Base-by-base conservation (phyloP, 75 land plant species). In the Cupressus sempervirens region DNA sequence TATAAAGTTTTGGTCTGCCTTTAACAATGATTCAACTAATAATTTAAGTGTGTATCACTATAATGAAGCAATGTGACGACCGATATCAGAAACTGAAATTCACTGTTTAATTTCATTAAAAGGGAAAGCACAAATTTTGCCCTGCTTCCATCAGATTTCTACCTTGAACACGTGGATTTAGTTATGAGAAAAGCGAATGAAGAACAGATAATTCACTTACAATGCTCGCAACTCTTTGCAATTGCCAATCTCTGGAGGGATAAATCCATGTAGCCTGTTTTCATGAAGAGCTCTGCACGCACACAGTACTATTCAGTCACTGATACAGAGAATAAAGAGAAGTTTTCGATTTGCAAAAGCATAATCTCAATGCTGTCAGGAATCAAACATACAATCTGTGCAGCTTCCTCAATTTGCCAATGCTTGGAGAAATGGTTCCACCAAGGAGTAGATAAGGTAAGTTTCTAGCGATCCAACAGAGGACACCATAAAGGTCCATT, bases 171-270 rank as follows among this genome's bases (percentile, higher is more conserved):
- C 29, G 20, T 50, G 12, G 53, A 73, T 58, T 67, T 75, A 30
- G 75, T 53, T 10, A 80, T 13, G 82, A 83, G 53, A 35, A 26
- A 86, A 54, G 62, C 75, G 35, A 85, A 26, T 40, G 43, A 23
- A 58, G 81, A 76, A 14, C 34, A 62, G 50, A 16, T 0, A 62
- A 36, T 18, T 35, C 53, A 83, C 95, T 90, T 88, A 96, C 98
- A 96, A 65, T 48, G 98, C 98, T 90, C 93, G 90, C 20, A 96
- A 88, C 46, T 90, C 90, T 72, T 86, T 87, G 87, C 95, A 96
- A 30, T 94, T 94, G 53, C 86, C 84, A 43, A 96, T 90, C 84
- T 97, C 99, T 70, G 86, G 76, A 41, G 99, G 98, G 74, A 97
- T 93, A 7, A 53, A 43, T 30, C 99, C 99, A 88, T 91, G 94